Percentiles rank a stretch among this genome's conserved stretches.
Evolutionary conservation across 2,329 filamentous ascomycete genomes (phyloP).

Genomic region (Hymenoscyphus infarciens): DNA sequence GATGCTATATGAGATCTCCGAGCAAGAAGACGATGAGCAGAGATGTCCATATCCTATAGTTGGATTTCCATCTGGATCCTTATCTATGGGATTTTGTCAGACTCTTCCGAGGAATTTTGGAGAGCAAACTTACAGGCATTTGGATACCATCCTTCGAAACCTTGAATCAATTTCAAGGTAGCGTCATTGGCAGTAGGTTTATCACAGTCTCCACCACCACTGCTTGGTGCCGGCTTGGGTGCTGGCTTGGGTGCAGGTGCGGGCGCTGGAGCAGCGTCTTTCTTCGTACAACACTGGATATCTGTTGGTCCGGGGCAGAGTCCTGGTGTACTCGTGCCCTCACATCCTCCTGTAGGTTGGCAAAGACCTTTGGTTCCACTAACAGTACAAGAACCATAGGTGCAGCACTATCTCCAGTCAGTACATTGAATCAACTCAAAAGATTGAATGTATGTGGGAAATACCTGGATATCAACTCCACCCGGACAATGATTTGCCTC

Average conservation of each 20-base stretch:
- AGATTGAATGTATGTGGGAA: neutral
- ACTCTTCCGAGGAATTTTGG: neutral
- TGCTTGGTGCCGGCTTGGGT: neutral
- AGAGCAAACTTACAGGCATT: conserved; percentile 8
- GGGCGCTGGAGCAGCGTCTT: neutral
- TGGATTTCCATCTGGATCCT: conserved; percentile 44
- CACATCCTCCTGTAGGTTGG: neutral
- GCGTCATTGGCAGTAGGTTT: conserved; percentile 4
- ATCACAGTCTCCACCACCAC: neutral
- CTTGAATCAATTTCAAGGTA: conserved; percentile 8
- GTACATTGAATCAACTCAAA: neutral
- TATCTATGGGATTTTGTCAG: neutral
- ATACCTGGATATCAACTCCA: conserved; percentile 9
- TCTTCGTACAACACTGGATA: conserved; percentile 22
- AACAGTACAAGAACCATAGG: conserved; percentile 10
- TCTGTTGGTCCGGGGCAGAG: conserved; percentile 21
- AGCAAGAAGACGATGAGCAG: conserved; percentile 41
- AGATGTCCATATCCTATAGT: conserved; percentile 51
- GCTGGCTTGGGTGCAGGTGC: neutral
- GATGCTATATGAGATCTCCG: conserved; percentile 45
- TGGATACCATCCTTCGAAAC: conserved; percentile 10
- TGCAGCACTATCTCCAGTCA: conserved; percentile 9
- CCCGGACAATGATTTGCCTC: conserved; percentile 11
- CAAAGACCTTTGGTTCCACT: neutral
- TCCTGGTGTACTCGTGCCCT: conserved; percentile 9